These are phyloP conservation scores for Tuber microsphaerosporum DNA, from an alignment of 495 filamentous ascomycete species.

Conservation along the genomic window DNA sequence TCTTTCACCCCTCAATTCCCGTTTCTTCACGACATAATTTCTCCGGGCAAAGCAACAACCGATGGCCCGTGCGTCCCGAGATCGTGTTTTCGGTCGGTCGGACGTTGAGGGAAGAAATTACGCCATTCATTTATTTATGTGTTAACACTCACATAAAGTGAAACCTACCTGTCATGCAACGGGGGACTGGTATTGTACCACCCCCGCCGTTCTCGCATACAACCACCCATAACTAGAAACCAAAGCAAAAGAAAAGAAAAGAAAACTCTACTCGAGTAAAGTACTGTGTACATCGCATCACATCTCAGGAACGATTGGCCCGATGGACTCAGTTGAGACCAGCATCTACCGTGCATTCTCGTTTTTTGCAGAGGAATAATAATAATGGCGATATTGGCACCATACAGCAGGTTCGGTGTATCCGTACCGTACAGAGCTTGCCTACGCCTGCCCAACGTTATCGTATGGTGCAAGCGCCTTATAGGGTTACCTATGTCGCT, in stretches of 20 bases:
- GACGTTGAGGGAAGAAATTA: neutral
- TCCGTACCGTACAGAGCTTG: too few species aligned
- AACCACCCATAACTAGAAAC: neutral
- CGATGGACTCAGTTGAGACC: neutral
- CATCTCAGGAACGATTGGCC: neutral
- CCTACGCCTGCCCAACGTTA: too few species aligned
- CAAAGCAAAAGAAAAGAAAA: neutral
- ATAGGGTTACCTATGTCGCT: too few species aligned
- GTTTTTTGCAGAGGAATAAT: neutral
- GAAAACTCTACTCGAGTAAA: neutral
- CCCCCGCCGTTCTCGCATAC: neutral
- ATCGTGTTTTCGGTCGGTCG: neutral
- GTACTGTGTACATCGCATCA: neutral
- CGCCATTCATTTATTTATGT: neutral
- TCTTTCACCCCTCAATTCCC: neutral
- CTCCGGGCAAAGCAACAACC: neutral
- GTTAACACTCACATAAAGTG: neutral
- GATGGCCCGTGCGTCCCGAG: slow-evolving; percentile 2
- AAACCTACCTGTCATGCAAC: neutral
- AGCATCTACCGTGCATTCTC: neutral
- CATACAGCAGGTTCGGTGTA: too few species aligned
- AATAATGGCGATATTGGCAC: neutral
- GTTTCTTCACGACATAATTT: neutral
- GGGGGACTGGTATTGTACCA: neutral
- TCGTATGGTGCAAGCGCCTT: too few species aligned